phyloP scores from a whole-genome alignment of 805 yeast genomes.

The Lipomyces yamadae region DNA sequence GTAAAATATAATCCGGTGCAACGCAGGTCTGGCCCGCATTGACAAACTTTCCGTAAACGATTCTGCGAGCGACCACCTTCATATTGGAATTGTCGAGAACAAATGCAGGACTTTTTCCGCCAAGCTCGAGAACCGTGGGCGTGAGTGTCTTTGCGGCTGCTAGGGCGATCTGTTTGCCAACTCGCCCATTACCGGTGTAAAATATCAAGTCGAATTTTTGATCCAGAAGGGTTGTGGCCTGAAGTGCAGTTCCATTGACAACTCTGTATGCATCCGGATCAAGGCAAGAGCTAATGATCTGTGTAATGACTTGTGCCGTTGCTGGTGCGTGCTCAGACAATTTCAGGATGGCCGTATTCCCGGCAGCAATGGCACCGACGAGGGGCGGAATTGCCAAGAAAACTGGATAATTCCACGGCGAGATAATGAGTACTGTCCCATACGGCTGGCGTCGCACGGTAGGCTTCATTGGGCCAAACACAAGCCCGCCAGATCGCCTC shows the following conservation, averaged over 20 bases:
- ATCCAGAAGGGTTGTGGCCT: conserved; percentile 62
- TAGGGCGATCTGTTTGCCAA: conserved; percentile 75
- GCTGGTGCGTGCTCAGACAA: conserved; percentile 75
- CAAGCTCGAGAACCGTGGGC: conserved; percentile 83
- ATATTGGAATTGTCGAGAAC: conserved; percentile 57
- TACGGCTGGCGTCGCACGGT: conserved; percentile 46
- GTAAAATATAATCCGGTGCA: conserved; percentile 74
- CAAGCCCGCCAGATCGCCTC: conserved; percentile 32
- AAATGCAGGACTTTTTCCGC: conserved; percentile 90
- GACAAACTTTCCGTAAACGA: conserved; percentile 75
- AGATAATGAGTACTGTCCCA: conserved; percentile 74
- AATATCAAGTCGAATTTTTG: conserved; percentile 79
- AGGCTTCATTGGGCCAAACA: conserved; percentile 32
- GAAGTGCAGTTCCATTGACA: conserved; percentile 74
- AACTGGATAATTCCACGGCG: conserved; percentile 84
- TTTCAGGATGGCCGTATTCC: conserved; percentile 78
- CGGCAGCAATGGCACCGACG: conserved; percentile 81
- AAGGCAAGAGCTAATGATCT: conserved; percentile 57
- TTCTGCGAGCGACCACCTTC: conserved; percentile 58
- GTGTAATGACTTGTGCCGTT: conserved; percentile 61
- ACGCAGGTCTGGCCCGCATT: conserved; percentile 93
- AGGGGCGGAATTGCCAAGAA: conserved; percentile 66
- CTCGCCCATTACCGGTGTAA: conserved; percentile 79
- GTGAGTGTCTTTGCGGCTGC: conserved; percentile 87
- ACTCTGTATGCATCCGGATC: conserved; percentile 62